phyloP scores from a whole-genome alignment of 2,329 filamentous ascomycete species.

The Colletotrichum theobromicola region DNA sequence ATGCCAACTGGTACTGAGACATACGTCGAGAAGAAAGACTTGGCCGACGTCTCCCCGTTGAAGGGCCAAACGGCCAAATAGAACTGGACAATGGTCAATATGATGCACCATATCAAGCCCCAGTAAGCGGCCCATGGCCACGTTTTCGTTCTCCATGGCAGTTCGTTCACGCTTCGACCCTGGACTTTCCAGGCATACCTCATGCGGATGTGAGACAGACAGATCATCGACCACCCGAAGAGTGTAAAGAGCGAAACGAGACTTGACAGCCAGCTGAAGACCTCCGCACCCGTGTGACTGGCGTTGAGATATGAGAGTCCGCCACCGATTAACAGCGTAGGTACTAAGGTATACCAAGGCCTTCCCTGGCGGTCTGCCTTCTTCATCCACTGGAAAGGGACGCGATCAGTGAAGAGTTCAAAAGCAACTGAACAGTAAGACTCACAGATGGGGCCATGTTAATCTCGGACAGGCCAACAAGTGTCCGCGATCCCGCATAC shows the following conservation, averaged over 20 bases:
- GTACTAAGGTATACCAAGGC: slow-evolving; percentile 28
- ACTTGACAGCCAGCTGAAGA: slow-evolving; percentile 52
- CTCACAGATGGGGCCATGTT: slow-evolving; percentile 26
- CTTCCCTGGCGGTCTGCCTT: background rate
- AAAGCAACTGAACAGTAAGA: background rate
- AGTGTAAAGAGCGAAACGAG: slow-evolving; percentile 49
- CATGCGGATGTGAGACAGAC: slow-evolving; percentile 45
- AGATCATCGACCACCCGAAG: slow-evolving; percentile 48
- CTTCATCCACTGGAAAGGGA: background rate
- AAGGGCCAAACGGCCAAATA: slow-evolving; percentile 53
- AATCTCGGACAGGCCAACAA: slow-evolving; percentile 46
- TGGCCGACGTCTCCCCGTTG: slow-evolving; percentile 30
- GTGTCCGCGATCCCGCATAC: slow-evolving; percentile 45
- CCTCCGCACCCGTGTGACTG: slow-evolving; percentile 40
- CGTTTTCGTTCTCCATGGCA: slow-evolving; percentile 47
- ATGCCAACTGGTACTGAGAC: slow-evolving; percentile 47
- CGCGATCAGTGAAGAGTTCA: background rate
- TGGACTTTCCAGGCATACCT: slow-evolving; percentile 43
- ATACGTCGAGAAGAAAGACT: slow-evolving; percentile 52
- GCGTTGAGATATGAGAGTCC: slow-evolving; percentile 51
- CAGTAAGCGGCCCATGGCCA: slow-evolving; percentile 47
- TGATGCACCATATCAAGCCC: slow-evolving; percentile 46
- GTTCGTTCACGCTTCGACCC: slow-evolving; percentile 36
- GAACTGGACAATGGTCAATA: slow-evolving; percentile 50
- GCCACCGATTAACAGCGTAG: slow-evolving; percentile 56